Evolutionary conservation across 2,329 filamentous ascomycete species (phyloP), one percentile per base, ranked within the genome.

Genomic region (Ceratocystis destructans): DNA sequence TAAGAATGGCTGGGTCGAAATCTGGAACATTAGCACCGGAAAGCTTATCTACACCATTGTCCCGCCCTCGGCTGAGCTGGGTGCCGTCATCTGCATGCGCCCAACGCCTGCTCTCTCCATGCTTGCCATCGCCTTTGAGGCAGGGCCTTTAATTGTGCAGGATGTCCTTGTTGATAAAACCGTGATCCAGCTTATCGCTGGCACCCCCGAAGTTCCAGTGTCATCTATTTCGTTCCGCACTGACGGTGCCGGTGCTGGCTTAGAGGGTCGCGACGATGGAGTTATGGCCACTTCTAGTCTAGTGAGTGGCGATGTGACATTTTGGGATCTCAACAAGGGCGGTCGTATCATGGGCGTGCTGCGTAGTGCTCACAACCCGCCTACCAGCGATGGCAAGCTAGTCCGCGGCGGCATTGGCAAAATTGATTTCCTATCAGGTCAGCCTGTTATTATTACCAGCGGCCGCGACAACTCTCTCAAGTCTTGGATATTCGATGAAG

Each of bases 401-500:
- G 81, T 88, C 20, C 81, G 84, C 15, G 88, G 89, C 33, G 93
- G 92, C 3, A 83, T 96, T 61, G 95, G 86, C 77, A 92, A 89
- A 73, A 79, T 96, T 22, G 90, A 96, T 71, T 99, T 99, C 71
- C 79, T 99, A 10, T 79, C 87, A 17, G 93, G 92, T 0, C 95
- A 99, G 74, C 88, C 90, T 4, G 87, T 97, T 2, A 83, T 99
- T 53, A 80, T 97, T 33, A 96, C 91, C 8, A 94, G 90, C 70
- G 95, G 94, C 3, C 81, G 89, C 61, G 94, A 99, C 74, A 99
- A 99, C 76, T 90, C 92, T 8, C 78, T 99, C 68, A 95, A 93
- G 74, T 92, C 91, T 4, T 96, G 93, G 93, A 94, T 97, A 69
- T 96, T 96, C 71, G 93, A 97, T 72, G 87, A 95, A 74, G 87